Percentiles rank a stretch among this genome's conserved stretches.
phyloP scores from a whole-genome alignment of 176 grass and related monocot species.

The Zizania latifolia region DNA sequence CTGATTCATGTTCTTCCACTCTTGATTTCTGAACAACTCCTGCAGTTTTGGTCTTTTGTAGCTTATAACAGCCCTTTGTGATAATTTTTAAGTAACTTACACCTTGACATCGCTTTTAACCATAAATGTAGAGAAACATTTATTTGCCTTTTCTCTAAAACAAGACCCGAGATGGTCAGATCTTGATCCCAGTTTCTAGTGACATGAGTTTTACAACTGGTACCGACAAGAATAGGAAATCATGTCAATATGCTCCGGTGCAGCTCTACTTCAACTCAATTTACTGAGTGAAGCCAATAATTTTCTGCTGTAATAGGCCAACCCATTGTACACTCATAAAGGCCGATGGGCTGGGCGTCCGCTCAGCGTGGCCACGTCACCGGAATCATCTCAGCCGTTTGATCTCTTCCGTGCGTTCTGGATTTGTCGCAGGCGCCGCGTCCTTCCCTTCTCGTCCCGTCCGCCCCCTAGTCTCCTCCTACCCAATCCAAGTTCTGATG shows the following conservation, averaged over 20 bases:
- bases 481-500: too few relatives aligned
- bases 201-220: neutral
- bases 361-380: too few relatives aligned
- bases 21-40: neutral
- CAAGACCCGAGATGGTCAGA: neutral
- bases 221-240: slow-evolving; percentile 7
- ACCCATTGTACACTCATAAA: too few relatives aligned
- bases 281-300: neutral
- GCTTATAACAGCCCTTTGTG: neutral
- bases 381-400: too few relatives aligned
- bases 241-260: neutral
- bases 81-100: neutral
- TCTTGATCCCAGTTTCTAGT: neutral
- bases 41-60: neutral
- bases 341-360: too few relatives aligned
- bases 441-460: too few relatives aligned
- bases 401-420: too few relatives aligned
- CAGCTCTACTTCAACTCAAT: neutral
- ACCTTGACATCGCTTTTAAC: neutral
- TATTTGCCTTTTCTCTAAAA: neutral
- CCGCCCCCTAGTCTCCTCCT: too few relatives aligned
- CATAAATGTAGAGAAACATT: neutral
- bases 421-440: too few relatives aligned
- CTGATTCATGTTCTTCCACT: neutral
- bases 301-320: neutral